Evolutionary conservation across 352 stramenopile species (phyloP).

Genomic region (Phytophthora fragariae): DNA sequence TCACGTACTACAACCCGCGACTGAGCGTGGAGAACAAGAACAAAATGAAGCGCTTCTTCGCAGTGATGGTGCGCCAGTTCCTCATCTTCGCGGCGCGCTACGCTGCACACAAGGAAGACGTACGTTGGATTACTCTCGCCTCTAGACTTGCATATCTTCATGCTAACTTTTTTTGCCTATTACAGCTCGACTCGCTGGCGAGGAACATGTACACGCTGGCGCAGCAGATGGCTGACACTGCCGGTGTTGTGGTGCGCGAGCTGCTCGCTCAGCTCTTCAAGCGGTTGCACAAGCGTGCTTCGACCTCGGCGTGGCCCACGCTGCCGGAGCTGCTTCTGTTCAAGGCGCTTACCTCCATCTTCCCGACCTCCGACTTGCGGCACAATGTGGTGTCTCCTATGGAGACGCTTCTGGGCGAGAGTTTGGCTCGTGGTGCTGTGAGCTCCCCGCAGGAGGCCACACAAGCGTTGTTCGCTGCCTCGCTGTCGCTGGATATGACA

Average conservation of each 20-base stretch:
- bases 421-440: conserved; percentile 82
- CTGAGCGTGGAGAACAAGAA: conserved; percentile 95
- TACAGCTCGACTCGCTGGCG: conserved; percentile 84
- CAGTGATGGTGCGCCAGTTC: conserved; percentile 94
- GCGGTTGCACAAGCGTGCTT: conserved; percentile 68
- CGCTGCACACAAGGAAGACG: conserved; percentile 67
- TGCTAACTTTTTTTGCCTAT: conserved; percentile 37
- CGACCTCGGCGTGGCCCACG: conserved; percentile 85
- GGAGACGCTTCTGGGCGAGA: conserved; percentile 92
- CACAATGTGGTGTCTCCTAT: conserved; percentile 95
- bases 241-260: conserved; percentile 89
- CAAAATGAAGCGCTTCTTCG: conserved; percentile 97
- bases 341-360: conserved; percentile 89
- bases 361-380: conserved; percentile 94
- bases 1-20: conserved; percentile 94
- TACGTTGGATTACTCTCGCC: conserved; percentile 31
- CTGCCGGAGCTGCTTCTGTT: conserved; percentile 93
- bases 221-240: conserved; percentile 92
- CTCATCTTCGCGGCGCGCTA: conserved; percentile 90
- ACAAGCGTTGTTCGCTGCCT: conserved; percentile 82
- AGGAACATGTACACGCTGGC: conserved; percentile 90
- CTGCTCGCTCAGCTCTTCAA: conserved; percentile 92
- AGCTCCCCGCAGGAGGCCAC: conserved; percentile 78
- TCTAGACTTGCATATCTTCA: background rate
- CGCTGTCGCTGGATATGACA: conserved; percentile 74